Percentiles rank a stretch among this genome's conserved stretches.
These are phyloP conservation scores for Salvia rosmarinus DNA, from an alignment of 257 asterid genomes.

Conservation along the genomic window DNA sequence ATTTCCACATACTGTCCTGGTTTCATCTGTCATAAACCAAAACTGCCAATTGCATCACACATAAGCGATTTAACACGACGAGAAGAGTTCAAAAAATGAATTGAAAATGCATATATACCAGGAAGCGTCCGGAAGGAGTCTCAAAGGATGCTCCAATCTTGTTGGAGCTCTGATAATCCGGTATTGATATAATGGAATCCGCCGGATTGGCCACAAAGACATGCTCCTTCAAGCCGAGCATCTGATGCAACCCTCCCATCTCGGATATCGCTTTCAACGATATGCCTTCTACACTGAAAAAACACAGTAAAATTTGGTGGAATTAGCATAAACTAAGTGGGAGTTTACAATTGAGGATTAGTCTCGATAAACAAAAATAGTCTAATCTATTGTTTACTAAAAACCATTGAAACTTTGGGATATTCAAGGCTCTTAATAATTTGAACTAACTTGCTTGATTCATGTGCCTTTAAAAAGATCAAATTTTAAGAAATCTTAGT, in stretches of 20 bases:
- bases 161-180: conserved; percentile 65
- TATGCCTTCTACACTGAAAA: conserved; percentile 69
- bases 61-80: conserved; percentile 9
- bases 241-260: conserved; percentile 75
- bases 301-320: not conserved
- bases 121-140: conserved; percentile 81
- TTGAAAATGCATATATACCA: conserved; percentile 51
- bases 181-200: conserved; percentile 74
- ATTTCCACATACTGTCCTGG: conserved; percentile 71
- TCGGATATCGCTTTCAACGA: conserved; percentile 64
- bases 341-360: too few relatives aligned
- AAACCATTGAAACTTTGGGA: too few relatives aligned
- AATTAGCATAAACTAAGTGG: not conserved
- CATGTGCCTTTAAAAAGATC: too few relatives aligned
- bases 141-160: conserved; percentile 86
- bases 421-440: too few relatives aligned
- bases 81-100: not conserved
- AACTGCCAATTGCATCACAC: not conserved
- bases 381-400: too few relatives aligned
- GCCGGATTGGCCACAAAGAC: conserved; percentile 72
- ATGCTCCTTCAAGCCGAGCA: conserved; percentile 68
- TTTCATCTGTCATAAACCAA: conserved; percentile 52
- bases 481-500: too few relatives aligned
- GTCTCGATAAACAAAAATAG: too few relatives aligned
- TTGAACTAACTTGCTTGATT: too few relatives aligned